Percentiles rank a stretch among this genome's conserved stretches.
These are phyloP conservation scores for Pseudopyricularia cyperi DNA, from an alignment of 2,329 filamentous ascomycete genomes.

Conservation along the genomic window DNA sequence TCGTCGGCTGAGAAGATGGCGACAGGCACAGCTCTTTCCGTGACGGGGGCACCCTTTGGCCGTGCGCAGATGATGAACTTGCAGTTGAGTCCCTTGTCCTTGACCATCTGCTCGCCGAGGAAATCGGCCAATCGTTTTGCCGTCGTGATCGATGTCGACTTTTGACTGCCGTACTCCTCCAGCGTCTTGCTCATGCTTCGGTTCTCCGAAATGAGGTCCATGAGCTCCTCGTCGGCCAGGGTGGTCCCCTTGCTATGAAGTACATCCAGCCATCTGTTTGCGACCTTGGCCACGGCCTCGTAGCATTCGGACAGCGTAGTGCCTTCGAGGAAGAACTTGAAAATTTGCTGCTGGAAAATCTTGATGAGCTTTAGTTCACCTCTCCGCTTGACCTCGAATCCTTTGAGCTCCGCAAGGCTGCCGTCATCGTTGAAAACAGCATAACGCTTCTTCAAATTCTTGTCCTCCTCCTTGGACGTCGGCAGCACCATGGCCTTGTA, in stretches of 20 bases:
- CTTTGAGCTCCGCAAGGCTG: conserved; percentile 86
- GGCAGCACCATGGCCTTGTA: conserved; percentile 97
- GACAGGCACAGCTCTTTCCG: conserved; percentile 85
- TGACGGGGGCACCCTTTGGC: conserved; percentile 82
- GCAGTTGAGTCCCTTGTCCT: conserved; percentile 98
- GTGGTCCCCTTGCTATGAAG: conserved; percentile 79
- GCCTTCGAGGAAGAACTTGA: conserved; percentile 97
- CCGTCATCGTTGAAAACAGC: conserved; percentile 98
- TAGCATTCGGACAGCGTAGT: conserved; percentile 82
- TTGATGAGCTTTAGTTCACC: conserved; percentile 99
- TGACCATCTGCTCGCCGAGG: conserved; percentile 95
- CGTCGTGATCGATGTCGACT: conserved; percentile 98
- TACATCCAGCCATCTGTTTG: conserved; percentile 94
- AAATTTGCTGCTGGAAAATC: conserved; percentile 98
- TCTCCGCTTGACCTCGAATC: conserved; percentile 93
- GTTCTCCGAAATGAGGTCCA: conserved; percentile 99
- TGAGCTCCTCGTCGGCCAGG: conserved; percentile 89
- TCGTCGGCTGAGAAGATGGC: conserved; percentile 95
- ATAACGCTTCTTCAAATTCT: conserved; percentile 98
- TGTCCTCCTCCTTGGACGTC: conserved; percentile 97
- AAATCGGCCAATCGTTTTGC: conserved; percentile 92
- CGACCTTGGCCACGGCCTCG: conserved; percentile 79
- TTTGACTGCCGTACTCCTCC: conserved; percentile 89
- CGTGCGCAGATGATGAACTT: conserved; percentile 95
- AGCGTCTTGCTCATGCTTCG: conserved; percentile 95